These are phyloP conservation scores for Eimeria praecox DNA, from an alignment of 169 alveolate species.

Conservation along the genomic window DNA sequence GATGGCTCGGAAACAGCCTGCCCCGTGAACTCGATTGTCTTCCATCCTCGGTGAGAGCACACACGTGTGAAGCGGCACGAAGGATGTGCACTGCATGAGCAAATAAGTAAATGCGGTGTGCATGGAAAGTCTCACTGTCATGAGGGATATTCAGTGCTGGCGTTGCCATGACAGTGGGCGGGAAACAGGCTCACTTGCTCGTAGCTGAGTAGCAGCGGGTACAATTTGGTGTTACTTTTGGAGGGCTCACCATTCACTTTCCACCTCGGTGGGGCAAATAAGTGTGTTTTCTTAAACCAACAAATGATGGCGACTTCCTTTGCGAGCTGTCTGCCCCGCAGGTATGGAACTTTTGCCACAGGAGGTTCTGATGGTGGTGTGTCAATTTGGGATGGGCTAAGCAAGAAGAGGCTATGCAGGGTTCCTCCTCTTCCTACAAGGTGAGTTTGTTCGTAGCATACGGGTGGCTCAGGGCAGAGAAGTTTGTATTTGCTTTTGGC, in stretches of 20 bases:
- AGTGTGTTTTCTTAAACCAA: neutral
- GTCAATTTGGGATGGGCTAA: slow-evolving; percentile 95
- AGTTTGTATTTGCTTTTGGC: neutral
- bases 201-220: neutral
- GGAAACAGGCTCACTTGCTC: neutral
- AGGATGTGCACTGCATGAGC: neutral
- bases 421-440: slow-evolving; percentile 82
- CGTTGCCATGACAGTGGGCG: neutral
- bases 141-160: neutral
- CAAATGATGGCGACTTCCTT: neutral
- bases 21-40: slow-evolving; percentile 94
- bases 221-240: neutral
- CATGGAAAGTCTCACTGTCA: neutral
- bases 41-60: slow-evolving; percentile 89
- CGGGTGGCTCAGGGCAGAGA: neutral
- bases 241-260: neutral
- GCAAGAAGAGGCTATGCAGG: slow-evolving; percentile 93
- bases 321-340: neutral
- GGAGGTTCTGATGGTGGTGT: slow-evolving; percentile 97
- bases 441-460: neutral
- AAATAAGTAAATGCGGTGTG: neutral
- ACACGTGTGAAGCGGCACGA: neutral
- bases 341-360: slow-evolving; percentile 94
- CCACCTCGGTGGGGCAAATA: neutral
- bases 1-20: slow-evolving; percentile 88